phyloP scores from a whole-genome alignment of 352 stramenopile genomes.

The Pythium biforme region DNA sequence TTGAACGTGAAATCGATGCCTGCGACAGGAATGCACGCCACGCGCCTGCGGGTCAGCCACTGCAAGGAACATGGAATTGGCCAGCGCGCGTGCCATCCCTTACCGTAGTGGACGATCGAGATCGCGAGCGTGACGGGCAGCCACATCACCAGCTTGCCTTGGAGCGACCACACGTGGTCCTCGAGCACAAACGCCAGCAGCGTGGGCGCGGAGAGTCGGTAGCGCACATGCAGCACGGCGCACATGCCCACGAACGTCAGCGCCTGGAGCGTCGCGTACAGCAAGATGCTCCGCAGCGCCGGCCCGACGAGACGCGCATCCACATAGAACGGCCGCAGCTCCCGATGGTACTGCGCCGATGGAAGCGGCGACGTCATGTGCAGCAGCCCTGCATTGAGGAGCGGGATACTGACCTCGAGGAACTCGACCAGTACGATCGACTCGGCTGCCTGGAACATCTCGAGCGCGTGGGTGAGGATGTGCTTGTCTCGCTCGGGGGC shows the following conservation, averaged over 20 bases:
- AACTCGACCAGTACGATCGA: slow-evolving; percentile 22
- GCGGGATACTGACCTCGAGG: slow-evolving; percentile 7
- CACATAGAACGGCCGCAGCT: slow-evolving; percentile 1
- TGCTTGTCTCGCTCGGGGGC: not conserved
- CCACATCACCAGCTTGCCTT: slow-evolving; percentile 7
- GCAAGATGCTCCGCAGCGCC: not conserved
- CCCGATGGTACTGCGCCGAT: slow-evolving; percentile 12
- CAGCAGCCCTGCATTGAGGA: slow-evolving; percentile 5
- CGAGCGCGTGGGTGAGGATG: not conserved
- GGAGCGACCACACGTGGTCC: slow-evolving; percentile 8
- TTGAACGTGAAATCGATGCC: not conserved
- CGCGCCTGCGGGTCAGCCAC: too few species aligned
- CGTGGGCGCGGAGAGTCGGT: not conserved
- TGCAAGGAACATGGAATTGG: too few species aligned
- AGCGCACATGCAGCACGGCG: not conserved
- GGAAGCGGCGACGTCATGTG: slow-evolving; percentile 5
- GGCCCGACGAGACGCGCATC: not conserved
- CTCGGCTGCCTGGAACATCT: slow-evolving; percentile 20
- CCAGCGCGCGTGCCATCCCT: not conserved
- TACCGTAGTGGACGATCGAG: slow-evolving; percentile 9
- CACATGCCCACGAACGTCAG: slow-evolving; percentile 5
- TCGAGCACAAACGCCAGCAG: slow-evolving; percentile 12
- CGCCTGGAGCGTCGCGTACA: slow-evolving; percentile 11
- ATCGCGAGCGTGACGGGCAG: not conserved
- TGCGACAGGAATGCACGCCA: too few species aligned